Evolutionary conservation across 2,329 filamentous ascomycete species (phyloP).

Genomic region (Microdochium nivale): DNA sequence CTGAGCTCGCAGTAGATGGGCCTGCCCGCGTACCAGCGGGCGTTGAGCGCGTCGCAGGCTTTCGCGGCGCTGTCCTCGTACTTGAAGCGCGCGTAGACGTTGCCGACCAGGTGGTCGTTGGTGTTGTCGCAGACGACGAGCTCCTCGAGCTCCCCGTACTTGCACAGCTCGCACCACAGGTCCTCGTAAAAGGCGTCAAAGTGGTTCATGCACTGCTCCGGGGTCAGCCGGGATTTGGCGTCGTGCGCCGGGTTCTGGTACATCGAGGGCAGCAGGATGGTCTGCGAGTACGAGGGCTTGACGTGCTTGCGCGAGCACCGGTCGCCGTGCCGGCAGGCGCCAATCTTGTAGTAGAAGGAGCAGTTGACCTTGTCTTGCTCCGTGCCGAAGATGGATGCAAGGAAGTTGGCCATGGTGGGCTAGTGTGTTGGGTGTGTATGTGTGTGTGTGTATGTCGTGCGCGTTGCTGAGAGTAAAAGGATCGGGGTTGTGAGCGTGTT

Average conservation of each 20-base stretch:
- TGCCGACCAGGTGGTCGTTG: conserved; percentile 97
- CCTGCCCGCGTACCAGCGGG: conserved; percentile 90
- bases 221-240: conserved; percentile 93
- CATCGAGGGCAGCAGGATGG: conserved; percentile 93
- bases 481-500: too few relatives aligned
- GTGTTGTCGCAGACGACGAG: conserved; percentile 99
- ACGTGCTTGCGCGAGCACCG: conserved; percentile 98
- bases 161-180: conserved; percentile 99
- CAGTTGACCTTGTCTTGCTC: conserved; percentile 99
- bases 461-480: too few relatives aligned
- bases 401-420: conserved; percentile 80
- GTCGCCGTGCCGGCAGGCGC: conserved; percentile 95
- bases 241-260: conserved; percentile 99
- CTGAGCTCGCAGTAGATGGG: conserved; percentile 98
- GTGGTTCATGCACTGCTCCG: conserved; percentile 94
- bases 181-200: conserved; percentile 99
- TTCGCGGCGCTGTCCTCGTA: conserved; percentile 95
- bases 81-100: conserved; percentile 99
- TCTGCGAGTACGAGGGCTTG: conserved; percentile 97
- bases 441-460: neutral
- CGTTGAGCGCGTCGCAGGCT: conserved; percentile 90
- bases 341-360: conserved; percentile 99
- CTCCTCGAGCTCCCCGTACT: conserved; percentile 95
- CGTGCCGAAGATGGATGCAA: conserved; percentile 98
- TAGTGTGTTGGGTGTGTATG: neutral